phyloP scores from a whole-genome alignment of 768 basidiomycete genomes.

The Leccinum boreale region DNA sequence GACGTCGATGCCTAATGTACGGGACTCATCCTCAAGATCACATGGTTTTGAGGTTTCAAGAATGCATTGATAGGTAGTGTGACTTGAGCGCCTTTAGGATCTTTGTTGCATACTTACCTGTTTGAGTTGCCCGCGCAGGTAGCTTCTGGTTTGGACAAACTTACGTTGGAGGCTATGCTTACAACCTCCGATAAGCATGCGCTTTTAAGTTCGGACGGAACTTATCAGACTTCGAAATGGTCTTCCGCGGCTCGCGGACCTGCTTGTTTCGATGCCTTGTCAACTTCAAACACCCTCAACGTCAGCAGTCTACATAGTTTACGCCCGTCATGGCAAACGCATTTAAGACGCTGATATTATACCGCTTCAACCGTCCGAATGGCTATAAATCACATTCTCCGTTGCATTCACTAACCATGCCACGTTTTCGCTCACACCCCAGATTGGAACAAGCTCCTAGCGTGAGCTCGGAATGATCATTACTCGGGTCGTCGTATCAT shows the following conservation, averaged over 20 bases:
- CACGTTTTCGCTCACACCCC: background rate
- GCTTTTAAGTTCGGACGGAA: background rate
- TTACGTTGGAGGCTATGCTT: conserved; percentile 1
- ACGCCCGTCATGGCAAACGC: background rate
- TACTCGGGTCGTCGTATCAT: background rate
- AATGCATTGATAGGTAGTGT: background rate
- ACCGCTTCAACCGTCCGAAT: background rate
- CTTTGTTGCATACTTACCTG: background rate
- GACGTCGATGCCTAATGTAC: background rate
- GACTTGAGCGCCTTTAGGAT: background rate
- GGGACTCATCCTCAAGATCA: background rate
- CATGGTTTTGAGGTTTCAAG: background rate
- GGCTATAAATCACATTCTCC: background rate
- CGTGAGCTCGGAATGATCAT: background rate
- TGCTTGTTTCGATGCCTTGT: background rate
- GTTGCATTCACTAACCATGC: background rate
- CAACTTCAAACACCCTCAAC: background rate
- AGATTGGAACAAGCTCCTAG: background rate
- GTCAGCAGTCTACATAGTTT: background rate
- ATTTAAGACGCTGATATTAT: background rate
- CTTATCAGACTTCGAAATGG: background rate
- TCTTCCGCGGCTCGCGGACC: background rate
- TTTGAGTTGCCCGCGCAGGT: background rate
- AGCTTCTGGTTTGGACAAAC: background rate
- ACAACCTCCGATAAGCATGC: background rate